phyloP scores from a whole-genome alignment of 352 stramenopile genomes.

The Pythium chondricola region DNA sequence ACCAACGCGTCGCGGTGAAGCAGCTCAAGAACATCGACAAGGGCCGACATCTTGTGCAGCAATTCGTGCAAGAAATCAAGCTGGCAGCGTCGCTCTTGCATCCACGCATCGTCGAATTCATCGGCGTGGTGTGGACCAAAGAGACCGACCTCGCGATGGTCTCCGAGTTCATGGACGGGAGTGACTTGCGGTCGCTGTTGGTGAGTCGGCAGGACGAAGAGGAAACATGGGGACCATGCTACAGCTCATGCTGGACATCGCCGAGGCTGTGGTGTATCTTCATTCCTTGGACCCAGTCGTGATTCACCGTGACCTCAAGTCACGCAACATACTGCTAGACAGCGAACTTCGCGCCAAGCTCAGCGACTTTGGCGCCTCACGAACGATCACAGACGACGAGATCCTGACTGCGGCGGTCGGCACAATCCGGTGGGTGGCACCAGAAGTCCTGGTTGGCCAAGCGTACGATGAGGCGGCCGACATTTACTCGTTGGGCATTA shows the following conservation, averaged over 20 bases:
- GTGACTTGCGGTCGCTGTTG: slow-evolving; percentile 17
- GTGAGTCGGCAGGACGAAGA: no score
- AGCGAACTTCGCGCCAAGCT: slow-evolving; percentile 1
- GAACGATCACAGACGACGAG: slow-evolving; percentile 9
- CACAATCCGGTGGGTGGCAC: slow-evolving; percentile 13
- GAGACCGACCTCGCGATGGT: slow-evolving; percentile 18
- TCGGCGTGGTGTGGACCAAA: slow-evolving; percentile 26
- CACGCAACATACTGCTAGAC: slow-evolving; percentile 5
- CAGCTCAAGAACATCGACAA: slow-evolving; percentile 6
- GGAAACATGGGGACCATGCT: no score
- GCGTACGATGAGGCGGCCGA: slow-evolving; percentile 15
- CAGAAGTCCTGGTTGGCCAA: slow-evolving; percentile 9
- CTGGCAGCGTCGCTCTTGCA: slow-evolving; percentile 11
- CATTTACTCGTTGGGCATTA: slow-evolving; percentile 15
- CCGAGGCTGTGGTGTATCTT: slow-evolving; percentile 19
- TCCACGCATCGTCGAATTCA: slow-evolving; percentile 11
- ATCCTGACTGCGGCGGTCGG: slow-evolving; percentile 11
- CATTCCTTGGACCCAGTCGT: slow-evolving; percentile 8
- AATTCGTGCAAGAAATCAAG: slow-evolving; percentile 19
- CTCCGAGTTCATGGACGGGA: slow-evolving; percentile 24
- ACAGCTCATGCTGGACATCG: slow-evolving; percentile 11
- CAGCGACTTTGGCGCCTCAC: slow-evolving; percentile 12
- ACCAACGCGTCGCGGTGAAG: slow-evolving; percentile 6
- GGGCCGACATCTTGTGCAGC: neutral
- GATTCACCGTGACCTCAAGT: slow-evolving; percentile 14